Evolutionary conservation across 805 yeast genomes (phyloP), one percentile per base, ranked within the genome.

Genomic region (Brettanomyces sp.): DNA sequence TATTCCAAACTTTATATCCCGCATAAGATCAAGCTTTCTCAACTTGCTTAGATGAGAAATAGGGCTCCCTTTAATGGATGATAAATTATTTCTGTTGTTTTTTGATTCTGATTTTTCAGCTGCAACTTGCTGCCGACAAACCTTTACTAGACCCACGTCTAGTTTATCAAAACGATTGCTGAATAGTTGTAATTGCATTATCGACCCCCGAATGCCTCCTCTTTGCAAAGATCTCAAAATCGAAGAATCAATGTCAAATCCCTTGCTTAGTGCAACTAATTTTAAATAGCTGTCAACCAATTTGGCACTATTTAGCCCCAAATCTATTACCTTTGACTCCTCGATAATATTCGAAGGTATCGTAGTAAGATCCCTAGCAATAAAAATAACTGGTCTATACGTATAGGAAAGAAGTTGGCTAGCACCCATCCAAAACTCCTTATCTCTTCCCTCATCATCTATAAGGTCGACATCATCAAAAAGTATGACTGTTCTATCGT

Each of bases 381-480:
- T 63, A 35, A 64, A 55, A 11, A 64, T 52, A 11, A 64, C 59
- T 1, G 68, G 68, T n/a, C 68, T 50, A 43, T 61, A 59, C 1
- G 67, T 61, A 41, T 55, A 61, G 3, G 54, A 68, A 36, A 88
- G 62, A 12, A 86, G 69, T 42, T 77, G 81, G 41, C 74, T 76
- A 3, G 88, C 70, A 2, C 82, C 79, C 1, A 70, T 57, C 96
- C 97, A 93, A 57, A 91, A 90, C 2, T 79, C 79, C 47, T 75
- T 77, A 55, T 93, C 98, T 4, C 32, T 21, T 32, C 76, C 79
- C 37, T 74, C 78, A 45, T 79, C 87, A 55, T 83, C 87, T 18
- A 90, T 60, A 9, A 86, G 68, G 58, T 91, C 96, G 37, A 85
- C 90, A 55, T 91, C 96, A 54, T 90, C 96, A 47, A 91, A 70